phyloP scores from a whole-genome alignment of 2,329 filamentous ascomycete genomes.

The Neofusicoccum cordaticola region DNA sequence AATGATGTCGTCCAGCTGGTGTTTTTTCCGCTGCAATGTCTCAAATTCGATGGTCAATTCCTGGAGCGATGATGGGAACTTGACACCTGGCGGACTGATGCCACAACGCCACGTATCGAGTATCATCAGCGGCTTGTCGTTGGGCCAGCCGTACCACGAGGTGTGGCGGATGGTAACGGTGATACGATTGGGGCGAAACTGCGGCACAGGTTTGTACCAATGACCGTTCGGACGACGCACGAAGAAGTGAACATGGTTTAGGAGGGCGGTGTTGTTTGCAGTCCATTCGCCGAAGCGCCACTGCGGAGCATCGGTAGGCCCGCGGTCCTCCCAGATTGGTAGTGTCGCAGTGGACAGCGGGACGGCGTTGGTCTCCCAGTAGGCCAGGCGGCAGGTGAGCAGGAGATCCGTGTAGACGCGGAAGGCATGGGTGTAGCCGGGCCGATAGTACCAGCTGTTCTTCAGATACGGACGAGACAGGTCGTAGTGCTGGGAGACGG shows the following conservation, averaged over 20 bases:
- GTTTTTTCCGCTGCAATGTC: slow-evolving; percentile 20
- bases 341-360: slow-evolving; percentile 30
- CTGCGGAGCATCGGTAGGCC: neutral
- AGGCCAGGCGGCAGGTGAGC: slow-evolving; percentile 38
- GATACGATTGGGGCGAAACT: slow-evolving; percentile 37
- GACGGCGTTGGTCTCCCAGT: slow-evolving; percentile 37
- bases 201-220: slow-evolving; percentile 2
- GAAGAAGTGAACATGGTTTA: slow-evolving; percentile 16
- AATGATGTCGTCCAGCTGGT: slow-evolving; percentile 21
- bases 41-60: slow-evolving; percentile 23
- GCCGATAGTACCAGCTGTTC: slow-evolving; percentile 20
- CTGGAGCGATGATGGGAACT: slow-evolving; percentile 17
- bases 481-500: slow-evolving; percentile 21
- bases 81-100: slow-evolving; percentile 21
- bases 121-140: slow-evolving; percentile 96
- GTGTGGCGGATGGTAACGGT: slow-evolving; percentile 50
- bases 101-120: slow-evolving; percentile 67
- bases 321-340: slow-evolving; percentile 13
- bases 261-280: neutral
- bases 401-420: slow-evolving; percentile 34
- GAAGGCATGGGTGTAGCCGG: slow-evolving; percentile 30
- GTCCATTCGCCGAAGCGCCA: neutral
- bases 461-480: slow-evolving; percentile 16
- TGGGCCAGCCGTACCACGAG: slow-evolving; percentile 75
- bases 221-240: slow-evolving; percentile 1